Evolutionary conservation across 805 yeast genomes (phyloP), one percentile per base, ranked within the genome.

Genomic region (Saturnispora mendoncae): DNA sequence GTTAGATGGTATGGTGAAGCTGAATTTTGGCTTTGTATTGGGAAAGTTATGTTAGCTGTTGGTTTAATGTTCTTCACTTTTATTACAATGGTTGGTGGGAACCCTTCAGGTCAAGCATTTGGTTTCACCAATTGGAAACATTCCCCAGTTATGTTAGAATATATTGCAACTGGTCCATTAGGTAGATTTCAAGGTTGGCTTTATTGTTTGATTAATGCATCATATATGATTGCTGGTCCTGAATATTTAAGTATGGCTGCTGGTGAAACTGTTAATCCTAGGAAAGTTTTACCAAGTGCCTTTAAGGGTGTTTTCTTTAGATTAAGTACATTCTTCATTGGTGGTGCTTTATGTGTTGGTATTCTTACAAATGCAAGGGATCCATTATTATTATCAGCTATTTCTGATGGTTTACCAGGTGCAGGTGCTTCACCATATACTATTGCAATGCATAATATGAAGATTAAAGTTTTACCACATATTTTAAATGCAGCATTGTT

Each of bases 401-500:
- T 62, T 36, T 56, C 58, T 2, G 51, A 58, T 17, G 51, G 61
- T 18, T 48, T 57, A 38, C 67, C 71, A 3, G 71, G 71, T 26
- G 72, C 73, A 17, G 73, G 71, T 9, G 64, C 75, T 9, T 77
- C 86, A 17, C 90, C 95, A 1, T 84, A 80, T 54, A 88, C 84
- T 31, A 76, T 85, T 51, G 92, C 90, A 4, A 84, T 85, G 85
- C 56, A 66, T 36, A 72, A 71, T 43, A 61, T 84, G 51, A 68
- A 74, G 0, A 80, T 85, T 39, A 73, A 65, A 25, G 76, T 73
- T 0, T 66, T 84, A 40, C 92, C 94, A 29, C 74, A 78, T 53
- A 68, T 85, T 42, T 81, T 86, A 43, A 86, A 86, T 58, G 90
- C 76, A 1, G 73, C 83, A 27, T 66, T 86, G 29, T 64, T 86